Evolutionary conservation across 73 alveolate genomes (phyloP), one percentile per base, ranked within the genome.

Genomic region (Symbiodinium natans): DNA sequence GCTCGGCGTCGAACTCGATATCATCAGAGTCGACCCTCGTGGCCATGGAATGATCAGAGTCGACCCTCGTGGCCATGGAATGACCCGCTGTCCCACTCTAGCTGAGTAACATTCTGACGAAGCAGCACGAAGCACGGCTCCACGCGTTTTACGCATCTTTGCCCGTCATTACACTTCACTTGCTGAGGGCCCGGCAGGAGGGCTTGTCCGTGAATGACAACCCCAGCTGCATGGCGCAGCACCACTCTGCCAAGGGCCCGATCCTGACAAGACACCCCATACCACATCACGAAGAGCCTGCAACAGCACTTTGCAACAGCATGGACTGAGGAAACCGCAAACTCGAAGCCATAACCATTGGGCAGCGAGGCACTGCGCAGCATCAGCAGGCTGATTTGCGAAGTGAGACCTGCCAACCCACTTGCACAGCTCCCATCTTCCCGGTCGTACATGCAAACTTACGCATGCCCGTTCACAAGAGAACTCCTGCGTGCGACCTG

Each of bases 131-230:
- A n/a, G n/a, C n/a, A n/a, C n/a, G n/a, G n/a, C n/a, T n/a, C n/a
- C n/a, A n/a, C n/a, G n/a, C n/a, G n/a, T n/a, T n/a, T n/a, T n/a
- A n/a, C n/a, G 59, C 59, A 46, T 46, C 59, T 46, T n/a, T n/a
- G n/a, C n/a, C 59, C 59, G 13, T 6, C 59, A 13, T 6, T 46
- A 46, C 59, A 46, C 13, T 46, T 46, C 59, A 46, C 21, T 46
- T 9, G 13, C 59, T 46, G 59, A 46, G 59, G 59, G 59, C 74
- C 85, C n/a, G 36, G 71, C 95, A 88, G 48, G 82, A 88, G 46
- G 39, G 95, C 86, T 77, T 88, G 95, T 23, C 95, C 95, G 43
- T 88, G 95, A 56, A 88, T 88, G 68, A 88, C 86, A 25, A 88
- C 95, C 1, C 95, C 95, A 21, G 86, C n/a, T 15, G 10, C 40